Conservation (phyloP, 1,284 basidiomycete species). For the Rhodotorula sp. region DNA sequence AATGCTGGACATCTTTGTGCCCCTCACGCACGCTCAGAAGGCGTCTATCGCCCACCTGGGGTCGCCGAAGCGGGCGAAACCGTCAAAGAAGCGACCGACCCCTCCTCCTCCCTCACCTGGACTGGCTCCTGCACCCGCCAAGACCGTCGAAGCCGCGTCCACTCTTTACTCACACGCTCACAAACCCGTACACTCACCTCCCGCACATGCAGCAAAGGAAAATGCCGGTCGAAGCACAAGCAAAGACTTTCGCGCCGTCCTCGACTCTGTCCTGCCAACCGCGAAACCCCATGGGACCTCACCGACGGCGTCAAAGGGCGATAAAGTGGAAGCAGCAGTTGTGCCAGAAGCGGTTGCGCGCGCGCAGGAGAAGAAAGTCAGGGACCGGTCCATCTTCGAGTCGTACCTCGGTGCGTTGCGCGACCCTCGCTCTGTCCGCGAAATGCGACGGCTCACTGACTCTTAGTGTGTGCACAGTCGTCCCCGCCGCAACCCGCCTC, state of each 20-base stretch:
- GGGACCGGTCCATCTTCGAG: slow-evolving; percentile 35
- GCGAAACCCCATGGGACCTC: not conserved
- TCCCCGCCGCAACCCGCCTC: slow-evolving; percentile 28
- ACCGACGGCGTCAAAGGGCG: not conserved
- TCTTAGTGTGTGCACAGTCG: slow-evolving; percentile 16
- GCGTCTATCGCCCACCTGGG: too few species aligned
- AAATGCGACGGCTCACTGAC: too few species aligned
- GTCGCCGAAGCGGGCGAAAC: too few species aligned
- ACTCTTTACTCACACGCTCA: not conserved
- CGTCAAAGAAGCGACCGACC: not conserved
- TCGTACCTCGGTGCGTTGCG: slow-evolving; percentile 35
- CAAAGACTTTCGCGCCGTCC: not conserved
- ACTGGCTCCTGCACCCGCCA: not conserved
- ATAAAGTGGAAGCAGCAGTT: not conserved
- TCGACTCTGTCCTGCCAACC: too few species aligned
- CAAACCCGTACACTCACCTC: not conserved
- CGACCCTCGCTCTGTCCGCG: not conserved
- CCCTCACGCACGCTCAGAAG: too few species aligned
- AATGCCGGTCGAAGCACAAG: not conserved
- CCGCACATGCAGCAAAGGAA: not conserved
- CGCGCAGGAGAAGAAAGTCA: slow-evolving; percentile 29
- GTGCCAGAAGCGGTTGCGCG: slow-evolving; percentile 29
- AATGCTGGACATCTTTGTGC: too few species aligned
- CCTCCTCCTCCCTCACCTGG: not conserved
- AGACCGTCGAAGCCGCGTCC: not conserved